Conservation (phyloP, 371 early-diverging fungal species). For the Saksenaea vasiformis region DNA sequence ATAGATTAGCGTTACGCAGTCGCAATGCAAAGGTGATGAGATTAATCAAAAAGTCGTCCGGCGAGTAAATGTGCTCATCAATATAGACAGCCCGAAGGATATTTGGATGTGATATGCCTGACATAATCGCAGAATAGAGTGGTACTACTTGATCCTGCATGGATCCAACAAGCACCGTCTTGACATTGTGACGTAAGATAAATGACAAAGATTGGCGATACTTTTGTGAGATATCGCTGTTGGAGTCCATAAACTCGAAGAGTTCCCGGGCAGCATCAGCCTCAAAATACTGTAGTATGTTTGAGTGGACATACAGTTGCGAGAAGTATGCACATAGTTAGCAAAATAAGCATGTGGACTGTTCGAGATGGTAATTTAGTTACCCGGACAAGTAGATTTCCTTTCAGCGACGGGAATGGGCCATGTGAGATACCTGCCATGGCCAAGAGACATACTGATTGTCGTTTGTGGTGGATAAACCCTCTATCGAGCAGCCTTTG, state of each 20-base stretch:
- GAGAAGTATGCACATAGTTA: neutral
- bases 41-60: conserved; percentile 82
- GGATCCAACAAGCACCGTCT: conserved; percentile 68
- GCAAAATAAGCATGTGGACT: neutral
- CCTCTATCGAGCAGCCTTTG: conserved; percentile 68
- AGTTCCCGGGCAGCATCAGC: conserved; percentile 90
- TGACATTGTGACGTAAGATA: conserved; percentile 67
- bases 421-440: conserved; percentile 95
- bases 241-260: conserved; percentile 88
- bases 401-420: conserved; percentile 82
- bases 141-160: conserved; percentile 96
- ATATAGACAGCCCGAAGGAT: conserved; percentile 88
- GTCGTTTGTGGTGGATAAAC: conserved; percentile 60
- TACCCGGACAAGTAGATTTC: conserved; percentile 73
- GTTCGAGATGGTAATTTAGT: neutral
- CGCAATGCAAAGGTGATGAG: conserved; percentile 80
- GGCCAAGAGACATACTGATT: conserved; percentile 76
- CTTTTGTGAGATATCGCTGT: conserved; percentile 57
- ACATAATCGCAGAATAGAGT: conserved; percentile 87
- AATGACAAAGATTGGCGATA: conserved; percentile 72
- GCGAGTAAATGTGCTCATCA: conserved; percentile 69
- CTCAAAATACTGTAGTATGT: conserved; percentile 71
- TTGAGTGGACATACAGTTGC: neutral
- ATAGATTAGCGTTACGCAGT: conserved; percentile 82
- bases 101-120: conserved; percentile 82